Percentiles rank a stretch among this genome's conserved stretches.
These are phyloP conservation scores for Blastomyces percursus DNA, from an alignment of 2,329 filamentous ascomycete genomes.

Conservation along the genomic window DNA sequence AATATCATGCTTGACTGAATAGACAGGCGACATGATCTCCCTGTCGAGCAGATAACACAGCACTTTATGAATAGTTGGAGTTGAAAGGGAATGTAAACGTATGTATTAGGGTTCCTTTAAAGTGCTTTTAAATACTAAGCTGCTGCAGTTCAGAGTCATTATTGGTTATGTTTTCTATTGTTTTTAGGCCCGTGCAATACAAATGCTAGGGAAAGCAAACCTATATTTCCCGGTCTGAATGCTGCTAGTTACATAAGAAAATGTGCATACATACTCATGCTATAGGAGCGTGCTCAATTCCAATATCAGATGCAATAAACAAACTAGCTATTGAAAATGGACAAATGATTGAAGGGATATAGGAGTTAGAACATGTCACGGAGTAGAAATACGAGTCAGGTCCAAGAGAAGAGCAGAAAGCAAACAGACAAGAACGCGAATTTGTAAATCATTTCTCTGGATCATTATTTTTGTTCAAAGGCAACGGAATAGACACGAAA, in stretches of 20 bases:
- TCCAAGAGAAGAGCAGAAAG: neutral
- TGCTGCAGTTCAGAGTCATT: neutral
- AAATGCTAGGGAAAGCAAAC: neutral
- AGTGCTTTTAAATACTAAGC: neutral
- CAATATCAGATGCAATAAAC: neutral
- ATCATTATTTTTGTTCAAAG: neutral
- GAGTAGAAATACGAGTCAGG: neutral
- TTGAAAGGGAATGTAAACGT: neutral
- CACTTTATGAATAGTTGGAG: neutral
- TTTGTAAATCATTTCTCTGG: neutral
- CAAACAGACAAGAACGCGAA: neutral
- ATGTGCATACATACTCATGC: neutral
- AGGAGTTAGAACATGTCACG: neutral
- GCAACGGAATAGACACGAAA: neutral
- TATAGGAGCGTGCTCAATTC: neutral
- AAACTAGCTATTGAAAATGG: neutral
- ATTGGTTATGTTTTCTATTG: neutral
- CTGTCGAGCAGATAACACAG: neutral
- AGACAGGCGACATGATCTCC: neutral
- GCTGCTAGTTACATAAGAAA: neutral
- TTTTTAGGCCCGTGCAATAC: neutral
- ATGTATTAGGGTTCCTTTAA: neutral
- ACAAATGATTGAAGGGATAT: neutral
- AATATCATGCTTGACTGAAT: neutral
- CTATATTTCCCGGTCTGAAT: neutral